phyloP scores from a whole-genome alignment of 768 basidiomycete species.

The Amanita rimosa region DNA sequence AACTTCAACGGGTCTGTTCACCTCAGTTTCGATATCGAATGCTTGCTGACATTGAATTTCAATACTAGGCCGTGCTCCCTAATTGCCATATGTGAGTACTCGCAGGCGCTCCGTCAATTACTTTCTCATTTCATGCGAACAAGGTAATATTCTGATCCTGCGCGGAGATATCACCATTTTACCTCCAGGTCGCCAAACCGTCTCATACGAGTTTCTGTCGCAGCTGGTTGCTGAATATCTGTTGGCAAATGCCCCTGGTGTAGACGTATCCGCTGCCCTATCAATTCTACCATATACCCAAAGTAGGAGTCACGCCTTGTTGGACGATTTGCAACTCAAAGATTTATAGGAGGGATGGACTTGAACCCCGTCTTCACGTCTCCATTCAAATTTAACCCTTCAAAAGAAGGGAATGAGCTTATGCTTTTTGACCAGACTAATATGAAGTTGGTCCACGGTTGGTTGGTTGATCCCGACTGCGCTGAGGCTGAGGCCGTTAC shows the following conservation, averaged over 20 bases:
- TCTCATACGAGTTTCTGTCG: slow-evolving; percentile 79
- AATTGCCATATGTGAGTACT: slow-evolving; percentile 69
- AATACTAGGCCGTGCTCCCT: slow-evolving; percentile 72
- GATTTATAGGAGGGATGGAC: slow-evolving; percentile 66
- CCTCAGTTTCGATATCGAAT: background rate
- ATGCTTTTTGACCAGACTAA: slow-evolving; percentile 77
- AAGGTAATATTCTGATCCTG: slow-evolving; percentile 83
- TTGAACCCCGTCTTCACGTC: slow-evolving; percentile 78
- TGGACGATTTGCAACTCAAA: background rate
- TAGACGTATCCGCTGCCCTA: slow-evolving; percentile 61
- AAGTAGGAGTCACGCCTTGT: slow-evolving; percentile 32
- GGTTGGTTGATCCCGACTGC: slow-evolving; percentile 68
- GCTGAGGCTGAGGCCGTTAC: slow-evolving; percentile 44
- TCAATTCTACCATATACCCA: slow-evolving; percentile 70
- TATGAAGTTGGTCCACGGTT: slow-evolving; percentile 80
- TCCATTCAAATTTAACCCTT: slow-evolving; percentile 55
- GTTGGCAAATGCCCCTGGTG: slow-evolving; percentile 41
- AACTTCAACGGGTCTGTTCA: slow-evolving; percentile 69
- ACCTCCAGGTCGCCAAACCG: slow-evolving; percentile 51
- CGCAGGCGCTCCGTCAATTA: background rate
- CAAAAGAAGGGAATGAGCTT: slow-evolving; percentile 62
- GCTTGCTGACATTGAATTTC: slow-evolving; percentile 3
- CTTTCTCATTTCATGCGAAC: background rate
- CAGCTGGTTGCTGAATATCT: slow-evolving; percentile 79
- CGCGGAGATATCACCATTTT: slow-evolving; percentile 71